Percentiles rank a stretch among this genome's conserved stretches.
Conservation (phyloP, 805 yeast genomes). For the Schwanniomyces vanrijiae region DNA sequence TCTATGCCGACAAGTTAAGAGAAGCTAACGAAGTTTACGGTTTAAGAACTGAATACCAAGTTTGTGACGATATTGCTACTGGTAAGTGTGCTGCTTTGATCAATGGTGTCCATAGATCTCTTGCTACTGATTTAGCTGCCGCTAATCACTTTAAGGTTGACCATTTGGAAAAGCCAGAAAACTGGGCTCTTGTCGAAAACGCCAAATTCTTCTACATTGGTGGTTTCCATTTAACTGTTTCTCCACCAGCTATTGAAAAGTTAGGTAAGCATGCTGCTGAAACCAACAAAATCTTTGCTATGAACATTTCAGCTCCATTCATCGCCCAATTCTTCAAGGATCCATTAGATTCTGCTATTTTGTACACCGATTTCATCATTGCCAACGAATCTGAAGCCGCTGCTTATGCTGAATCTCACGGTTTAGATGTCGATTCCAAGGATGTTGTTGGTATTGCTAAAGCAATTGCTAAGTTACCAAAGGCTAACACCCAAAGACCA, state of each 20-base stretch:
- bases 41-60: constrained; percentile 80
- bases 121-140: constrained; percentile 95
- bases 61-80: constrained; percentile 74
- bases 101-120: constrained; percentile 83
- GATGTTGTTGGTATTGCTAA: constrained; percentile 80
- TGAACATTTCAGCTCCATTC: constrained; percentile 96
- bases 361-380: constrained; percentile 87
- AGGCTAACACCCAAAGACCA: constrained; percentile 62
- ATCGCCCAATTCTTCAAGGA: constrained; percentile 94
- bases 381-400: constrained; percentile 98
- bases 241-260: constrained; percentile 88
- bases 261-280: constrained; percentile 92
- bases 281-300: constrained; percentile 69
- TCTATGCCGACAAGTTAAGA: constrained; percentile 74
- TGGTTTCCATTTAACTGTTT: constrained; percentile 98
- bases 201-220: constrained; percentile 90
- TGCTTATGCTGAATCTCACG: constrained; percentile 87
- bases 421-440: constrained; percentile 43
- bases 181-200: constrained; percentile 81
- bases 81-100: constrained; percentile 98
- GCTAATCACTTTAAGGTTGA: constrained; percentile 94
- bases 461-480: constrained; percentile 75
- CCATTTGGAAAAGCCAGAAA: constrained; percentile 84
- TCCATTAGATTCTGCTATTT: constrained; percentile 73
- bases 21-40: constrained; percentile 90